Base-by-base conservation (phyloP, 1,139 yeast genomes). In the Yarrowia galli region DNA sequence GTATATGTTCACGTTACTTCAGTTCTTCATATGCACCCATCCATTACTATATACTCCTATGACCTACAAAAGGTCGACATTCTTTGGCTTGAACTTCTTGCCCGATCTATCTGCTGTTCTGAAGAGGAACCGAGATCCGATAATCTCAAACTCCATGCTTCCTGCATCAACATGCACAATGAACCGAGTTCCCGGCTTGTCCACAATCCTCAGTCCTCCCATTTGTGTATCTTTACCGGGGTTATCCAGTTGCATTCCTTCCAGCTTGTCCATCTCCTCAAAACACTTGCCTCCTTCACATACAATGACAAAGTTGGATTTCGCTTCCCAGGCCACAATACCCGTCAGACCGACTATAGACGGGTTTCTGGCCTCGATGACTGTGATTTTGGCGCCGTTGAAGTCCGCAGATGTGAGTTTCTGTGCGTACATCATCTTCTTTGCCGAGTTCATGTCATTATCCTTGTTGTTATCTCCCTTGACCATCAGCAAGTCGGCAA, bases 241-340 rank as follows among this genome's bases (percentile, higher is more conserved):
- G 20, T 58, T 51, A 0, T 25, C 54, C 32, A 38, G 38, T 25
- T 56, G 40, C n/a, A 48, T 16, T 13, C 53, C 43, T 2, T 43
- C 64, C 64, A 58, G 20, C 20, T 58, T 65, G 43, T 68, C 69
- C 61, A 54, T 23, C 12, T 40, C n/a, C 6, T 56, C 42, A 40
- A 22, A 45, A n/a, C 67, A 53, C 36, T 42, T 46, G 42, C 18
- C 35, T 43, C 45, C 66, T 18, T 61, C 85, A 0, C 85, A 83
- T 36, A 89, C 87, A 64, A 93, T 73, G 4, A 92, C 85, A 74
- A 92, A 89, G 68, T 86, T 84, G 72, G 89, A 86, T 75, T 91
- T 93, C 9, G 95, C 86, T 75, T 95, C 99, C 89, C 96, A 91
- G 0, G 92, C 80, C 1, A 93, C 92, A 8, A 93, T 89, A 0